Evolutionary conservation across 2,329 filamentous ascomycete species (phyloP), one percentile per base, ranked within the genome.

Genomic region (Fusarium sterilihyphosum): DNA sequence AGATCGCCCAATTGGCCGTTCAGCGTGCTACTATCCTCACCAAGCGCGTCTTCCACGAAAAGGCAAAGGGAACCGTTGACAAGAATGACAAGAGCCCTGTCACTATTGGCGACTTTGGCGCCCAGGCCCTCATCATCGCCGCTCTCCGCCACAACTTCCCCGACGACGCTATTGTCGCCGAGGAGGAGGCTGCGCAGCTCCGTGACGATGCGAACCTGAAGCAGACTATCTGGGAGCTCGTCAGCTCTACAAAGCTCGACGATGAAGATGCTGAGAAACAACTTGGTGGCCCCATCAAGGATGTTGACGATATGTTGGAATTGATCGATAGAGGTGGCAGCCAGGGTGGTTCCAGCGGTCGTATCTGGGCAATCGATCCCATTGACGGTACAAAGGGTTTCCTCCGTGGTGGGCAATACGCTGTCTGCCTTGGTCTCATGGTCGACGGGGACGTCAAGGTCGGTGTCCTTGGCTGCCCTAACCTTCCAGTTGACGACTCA

Each of bases 361-460:
- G 96, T 76, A 94, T 98, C 83, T 99, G 96, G 96, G 94, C 96
- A 46, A 91, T 99, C 65, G 96, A 99, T 83, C 96, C 96, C 68
- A 98, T 99, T 73, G 96, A 99, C 83, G 96, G 96, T 75, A 99
- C 96, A 61, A 98, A 98, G 86, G 97, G 96, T 37, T 99, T 99
- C 86, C 87, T 99, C 70, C 91, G 97, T 72, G 96, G 96, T 61
- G 97, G 95, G 44, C 96, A 99, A 86, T 99, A 99, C 82, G 97
- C 96, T 63, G 95, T 99, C 61, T 98, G 96, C 81, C 89, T 99
- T 10, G 96, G 90, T 41, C 87, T 99, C 78, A 92, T 99, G 85
- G 93, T 97, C 35, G 95, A 98, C 80, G 96, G 96, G 61, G 91
- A 97, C 78, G 95, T 98, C 78, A 94, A 95, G 82, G 94, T 98